Evolutionary conservation across 2,329 filamentous ascomycete genomes (phyloP).

Genomic region (Aspergillus ustus): DNA sequence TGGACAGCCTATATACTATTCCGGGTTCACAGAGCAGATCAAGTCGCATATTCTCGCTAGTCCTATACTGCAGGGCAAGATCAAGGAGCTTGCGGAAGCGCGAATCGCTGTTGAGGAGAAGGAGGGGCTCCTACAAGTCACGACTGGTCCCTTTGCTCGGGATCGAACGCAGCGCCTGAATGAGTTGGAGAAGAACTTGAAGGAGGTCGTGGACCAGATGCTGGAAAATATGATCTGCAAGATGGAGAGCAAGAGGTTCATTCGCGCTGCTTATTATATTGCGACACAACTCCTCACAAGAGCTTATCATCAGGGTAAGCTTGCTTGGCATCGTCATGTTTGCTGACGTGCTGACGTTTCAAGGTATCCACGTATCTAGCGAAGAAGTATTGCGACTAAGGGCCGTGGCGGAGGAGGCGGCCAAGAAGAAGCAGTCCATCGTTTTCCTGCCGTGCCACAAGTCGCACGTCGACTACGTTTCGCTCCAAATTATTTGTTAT

Average conservation of each 20-base stretch:
- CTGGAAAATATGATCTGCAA: conserved; percentile 98
- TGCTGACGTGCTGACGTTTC: neutral
- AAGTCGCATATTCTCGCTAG: conserved; percentile 76
- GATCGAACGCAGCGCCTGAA: conserved; percentile 43
- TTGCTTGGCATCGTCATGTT: neutral
- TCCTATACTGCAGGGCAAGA: conserved; percentile 73
- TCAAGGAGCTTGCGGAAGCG: conserved; percentile 75
- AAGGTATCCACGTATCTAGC: conserved; percentile 86
- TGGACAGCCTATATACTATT: conserved; percentile 91
- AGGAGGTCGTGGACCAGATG: conserved; percentile 82
- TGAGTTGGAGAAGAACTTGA: conserved; percentile 73
- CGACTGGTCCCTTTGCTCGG: conserved; percentile 34
- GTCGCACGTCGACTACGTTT: conserved; percentile 95
- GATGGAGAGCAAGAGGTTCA: conserved; percentile 93
- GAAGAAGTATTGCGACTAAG: conserved; percentile 86
- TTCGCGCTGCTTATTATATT: conserved; percentile 88
- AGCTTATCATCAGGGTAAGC: conserved; percentile 85
- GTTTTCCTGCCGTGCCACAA: conserved; percentile 94
- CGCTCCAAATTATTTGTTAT: conserved; percentile 93
- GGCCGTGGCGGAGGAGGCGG: conserved; percentile 80
- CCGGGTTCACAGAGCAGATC: conserved; percentile 90
- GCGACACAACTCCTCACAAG: conserved; percentile 84
- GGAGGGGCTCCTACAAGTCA: conserved; percentile 67
- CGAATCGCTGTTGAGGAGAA: conserved; percentile 76
- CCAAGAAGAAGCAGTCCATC: conserved; percentile 88